Conservation (phyloP, 805 yeast species). For the Grigorovia transvaalensis region DNA sequence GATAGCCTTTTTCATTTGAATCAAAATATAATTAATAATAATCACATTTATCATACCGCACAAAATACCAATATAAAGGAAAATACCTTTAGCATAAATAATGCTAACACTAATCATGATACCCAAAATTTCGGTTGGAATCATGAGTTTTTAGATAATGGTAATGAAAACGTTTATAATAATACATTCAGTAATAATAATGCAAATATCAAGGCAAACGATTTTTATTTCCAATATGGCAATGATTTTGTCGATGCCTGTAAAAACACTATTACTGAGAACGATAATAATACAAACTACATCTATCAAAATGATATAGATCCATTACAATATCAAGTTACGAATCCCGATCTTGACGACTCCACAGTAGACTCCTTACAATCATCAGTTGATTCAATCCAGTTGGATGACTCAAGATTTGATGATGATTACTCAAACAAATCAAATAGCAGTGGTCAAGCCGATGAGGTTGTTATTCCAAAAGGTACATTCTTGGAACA, state of each 20-base stretch:
- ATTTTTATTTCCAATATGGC: neutral
- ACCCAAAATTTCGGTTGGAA: neutral
- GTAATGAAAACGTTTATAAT: neutral
- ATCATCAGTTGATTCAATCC: neutral
- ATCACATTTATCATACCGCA: neutral
- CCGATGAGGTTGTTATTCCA: neutral
- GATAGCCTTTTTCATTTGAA: neutral
- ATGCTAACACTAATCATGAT: neutral
- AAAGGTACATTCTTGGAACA: slow-evolving; percentile 26
- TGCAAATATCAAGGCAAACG: neutral
- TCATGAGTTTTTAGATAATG: neutral
- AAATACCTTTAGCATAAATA: neutral
- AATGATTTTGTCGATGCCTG: neutral
- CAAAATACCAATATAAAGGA: neutral
- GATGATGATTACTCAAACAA: neutral
- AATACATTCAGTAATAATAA: neutral
- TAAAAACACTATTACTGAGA: neutral
- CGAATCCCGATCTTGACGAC: neutral
- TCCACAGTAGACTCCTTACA: neutral
- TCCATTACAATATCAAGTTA: neutral
- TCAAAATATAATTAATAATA: neutral
- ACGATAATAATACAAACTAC: neutral
- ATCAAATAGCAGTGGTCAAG: neutral
- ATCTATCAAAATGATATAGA: neutral
- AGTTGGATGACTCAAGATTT: neutral